phyloP scores from a whole-genome alignment of 352 stramenopile species.

The Pythium biforme region DNA sequence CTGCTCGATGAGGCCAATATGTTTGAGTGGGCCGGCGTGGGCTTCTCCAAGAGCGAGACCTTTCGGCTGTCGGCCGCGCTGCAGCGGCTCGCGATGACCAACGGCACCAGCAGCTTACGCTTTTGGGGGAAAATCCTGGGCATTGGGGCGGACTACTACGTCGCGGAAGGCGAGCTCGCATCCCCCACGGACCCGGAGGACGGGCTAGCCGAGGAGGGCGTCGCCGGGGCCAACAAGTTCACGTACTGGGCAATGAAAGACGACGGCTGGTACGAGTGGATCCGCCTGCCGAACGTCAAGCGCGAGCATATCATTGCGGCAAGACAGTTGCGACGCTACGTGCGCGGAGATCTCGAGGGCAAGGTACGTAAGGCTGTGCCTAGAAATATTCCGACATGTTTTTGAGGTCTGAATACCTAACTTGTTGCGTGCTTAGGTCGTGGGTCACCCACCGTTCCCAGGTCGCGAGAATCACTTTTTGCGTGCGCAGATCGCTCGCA shows the following conservation, averaged over 20 bases:
- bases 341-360: constrained; percentile 81
- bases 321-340: constrained; percentile 73
- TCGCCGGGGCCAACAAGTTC: constrained; percentile 79
- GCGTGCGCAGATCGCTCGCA: constrained; percentile 88
- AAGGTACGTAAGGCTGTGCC: no score
- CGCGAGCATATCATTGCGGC: constrained; percentile 77
- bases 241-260: constrained; percentile 91
- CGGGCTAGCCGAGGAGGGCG: constrained; percentile 61
- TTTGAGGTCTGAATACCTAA: no score
- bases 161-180: constrained; percentile 75
- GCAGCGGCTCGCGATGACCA: constrained; percentile 52
- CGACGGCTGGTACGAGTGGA: constrained; percentile 78
- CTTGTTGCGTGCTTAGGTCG: constrained; percentile 30
- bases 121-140: constrained; percentile 90
- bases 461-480: constrained; percentile 85
- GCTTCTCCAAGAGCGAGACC: constrained; percentile 70
- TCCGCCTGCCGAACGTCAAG: constrained; percentile 73
- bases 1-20: constrained; percentile 80
- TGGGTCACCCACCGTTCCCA: constrained; percentile 86
- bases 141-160: constrained; percentile 71
- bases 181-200: constrained; percentile 60
- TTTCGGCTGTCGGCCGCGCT: constrained; percentile 70
- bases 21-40: constrained; percentile 78
- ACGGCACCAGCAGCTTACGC: constrained; percentile 65
- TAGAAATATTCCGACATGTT: no score